Evolutionary conservation across 192 early-diverging fungal genomes (phyloP).

Genomic region (Obelidium mucronatum): DNA sequence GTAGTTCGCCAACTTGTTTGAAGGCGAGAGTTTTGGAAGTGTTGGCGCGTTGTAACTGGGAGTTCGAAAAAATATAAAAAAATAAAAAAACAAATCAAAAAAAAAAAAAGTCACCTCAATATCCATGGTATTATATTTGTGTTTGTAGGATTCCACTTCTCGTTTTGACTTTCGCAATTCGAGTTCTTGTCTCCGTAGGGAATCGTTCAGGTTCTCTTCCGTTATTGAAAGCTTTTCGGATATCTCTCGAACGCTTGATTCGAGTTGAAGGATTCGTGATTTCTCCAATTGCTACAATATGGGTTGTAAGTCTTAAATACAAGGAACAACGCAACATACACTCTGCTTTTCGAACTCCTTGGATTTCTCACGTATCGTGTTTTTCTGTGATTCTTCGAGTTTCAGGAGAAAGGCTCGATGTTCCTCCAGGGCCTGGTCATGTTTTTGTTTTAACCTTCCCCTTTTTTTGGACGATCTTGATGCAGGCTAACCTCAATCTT

Average conservation of each 20-base stretch:
- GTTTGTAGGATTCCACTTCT: background rate
- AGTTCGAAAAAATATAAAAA: background rate
- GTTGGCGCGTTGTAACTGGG: background rate
- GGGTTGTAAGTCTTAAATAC: background rate
- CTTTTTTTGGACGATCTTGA: too few relatives aligned
- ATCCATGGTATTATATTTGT: background rate
- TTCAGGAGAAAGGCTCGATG: too few relatives aligned
- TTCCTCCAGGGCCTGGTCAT: too few relatives aligned
- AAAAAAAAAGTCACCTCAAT: background rate
- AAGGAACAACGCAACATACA: background rate
- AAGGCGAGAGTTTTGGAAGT: background rate
- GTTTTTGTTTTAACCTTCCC: too few relatives aligned
- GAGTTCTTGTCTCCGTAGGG: background rate
- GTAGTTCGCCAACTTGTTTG: slow-evolving; percentile 2
- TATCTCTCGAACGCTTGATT: slow-evolving; percentile 13
- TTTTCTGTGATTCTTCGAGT: too few relatives aligned
- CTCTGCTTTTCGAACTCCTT: too few relatives aligned
- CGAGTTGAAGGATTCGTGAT: background rate
- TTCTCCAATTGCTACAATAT: too few relatives aligned
- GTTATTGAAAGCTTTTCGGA: slow-evolving; percentile 4
- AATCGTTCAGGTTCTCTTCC: background rate
- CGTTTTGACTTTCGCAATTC: background rate
- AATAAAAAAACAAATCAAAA: too few relatives aligned
- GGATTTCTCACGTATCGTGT: too few relatives aligned
- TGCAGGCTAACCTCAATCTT: background rate